Base-by-base conservation (phyloP, 805 yeast species). In the Starmerella sp. region DNA sequence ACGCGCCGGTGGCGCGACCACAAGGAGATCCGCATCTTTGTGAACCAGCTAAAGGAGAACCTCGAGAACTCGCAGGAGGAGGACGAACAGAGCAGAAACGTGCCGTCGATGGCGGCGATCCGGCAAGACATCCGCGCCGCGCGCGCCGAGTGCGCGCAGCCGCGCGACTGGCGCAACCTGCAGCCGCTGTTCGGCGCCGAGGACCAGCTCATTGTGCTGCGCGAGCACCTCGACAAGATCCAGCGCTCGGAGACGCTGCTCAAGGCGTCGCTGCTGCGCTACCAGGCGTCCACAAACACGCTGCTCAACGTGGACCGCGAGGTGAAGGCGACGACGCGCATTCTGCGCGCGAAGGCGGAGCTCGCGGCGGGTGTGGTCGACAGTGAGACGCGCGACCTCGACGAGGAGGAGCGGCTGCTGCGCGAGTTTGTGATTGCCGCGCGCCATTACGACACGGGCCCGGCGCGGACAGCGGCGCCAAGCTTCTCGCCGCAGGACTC, bases 381-480 rank as follows among this genome's bases (percentile, higher is more conserved):
- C 11, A 9, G 10, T 3, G 15, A 10, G 34, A 11, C 15, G 28
- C 52, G 49, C 29, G 47, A 52, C 36, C 41, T 56, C 5, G 49
- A 34, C 6, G 56, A 51, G 14, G 56, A 58, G n/a, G 56, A 54
- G 43, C 42, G 28, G 28, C 39, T 42, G 29, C 48, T 58, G 9
- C 29, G 39, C 9, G 53, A 52, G 35, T 51, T 58, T 30, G 43
- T 58, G 10, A 10, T 8, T 5, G 29, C 51, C 29, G 56, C 55
- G 7, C 47, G 49, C 22, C 48, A 44, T 8, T n/a, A 30, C 37
- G 37, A 31, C 2, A 4, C 17, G 28, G 29, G 36, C 28, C 37
- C 36, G 4, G 28, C 32, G 13, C 28, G n/a, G 22, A 6, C 46
- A 6, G 9, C n/a, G 35, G 10, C 48, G 11, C 36, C 37, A n/a